phyloP scores from a whole-genome alignment of 805 yeast species.

The Candida namnaoensis region DNA sequence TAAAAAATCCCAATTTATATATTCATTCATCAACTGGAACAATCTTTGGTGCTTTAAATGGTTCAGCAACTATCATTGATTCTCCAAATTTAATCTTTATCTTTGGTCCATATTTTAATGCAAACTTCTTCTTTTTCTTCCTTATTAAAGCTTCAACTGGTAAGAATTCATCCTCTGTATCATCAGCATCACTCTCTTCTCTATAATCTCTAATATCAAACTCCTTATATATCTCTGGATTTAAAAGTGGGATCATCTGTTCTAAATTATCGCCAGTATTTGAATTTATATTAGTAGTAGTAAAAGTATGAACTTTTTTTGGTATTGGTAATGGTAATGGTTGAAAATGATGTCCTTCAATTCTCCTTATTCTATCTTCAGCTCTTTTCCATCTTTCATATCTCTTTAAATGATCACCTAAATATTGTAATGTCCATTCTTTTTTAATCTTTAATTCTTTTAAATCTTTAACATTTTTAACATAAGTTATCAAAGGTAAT shows the following conservation, averaged over 20 bases:
- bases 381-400: constrained; percentile 10
- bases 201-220: constrained; percentile 8
- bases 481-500: constrained; percentile 37
- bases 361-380: constrained; percentile 15
- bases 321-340: neutral
- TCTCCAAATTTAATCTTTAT: constrained; percentile 15
- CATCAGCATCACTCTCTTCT: constrained; percentile 18
- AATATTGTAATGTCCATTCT: constrained; percentile 42
- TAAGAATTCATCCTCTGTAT: constrained; percentile 13
- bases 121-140: constrained; percentile 6
- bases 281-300: no score
- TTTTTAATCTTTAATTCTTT: constrained; percentile 44
- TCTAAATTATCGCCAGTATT: no score
- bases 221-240: neutral
- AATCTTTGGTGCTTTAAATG: constrained; percentile 11
- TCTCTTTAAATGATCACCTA: constrained; percentile 11
- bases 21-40: no score
- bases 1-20: no score
- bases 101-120: constrained; percentile 12
- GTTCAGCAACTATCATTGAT: constrained; percentile 14
- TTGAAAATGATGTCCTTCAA: neutral
- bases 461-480: constrained; percentile 35
- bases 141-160: constrained; percentile 9
- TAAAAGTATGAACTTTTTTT: no score
- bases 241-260: no score